These are phyloP conservation scores for Agrocybe pediades DNA, from an alignment of 768 basidiomycete species.

Conservation along the genomic window DNA sequence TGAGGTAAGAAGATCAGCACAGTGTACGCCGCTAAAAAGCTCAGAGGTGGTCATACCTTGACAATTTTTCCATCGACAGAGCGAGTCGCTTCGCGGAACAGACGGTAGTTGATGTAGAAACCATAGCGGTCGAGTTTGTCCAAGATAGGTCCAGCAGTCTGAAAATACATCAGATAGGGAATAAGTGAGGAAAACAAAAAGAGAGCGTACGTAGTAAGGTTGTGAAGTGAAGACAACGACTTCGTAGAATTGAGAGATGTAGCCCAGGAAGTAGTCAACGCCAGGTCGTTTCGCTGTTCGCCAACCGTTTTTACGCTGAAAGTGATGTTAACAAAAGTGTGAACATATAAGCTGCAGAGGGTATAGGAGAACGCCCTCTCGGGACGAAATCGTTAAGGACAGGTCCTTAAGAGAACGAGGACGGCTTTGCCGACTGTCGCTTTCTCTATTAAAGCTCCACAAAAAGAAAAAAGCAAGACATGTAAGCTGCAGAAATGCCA, in stretches of 20 bases:
- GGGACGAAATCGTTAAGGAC: too few relatives aligned
- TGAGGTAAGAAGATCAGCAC: constrained; percentile 24
- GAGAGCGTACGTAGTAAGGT: constrained; percentile 74
- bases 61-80: constrained; percentile 81
- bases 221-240: constrained; percentile 95
- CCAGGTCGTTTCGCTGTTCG: constrained; percentile 97
- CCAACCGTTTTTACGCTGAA: constrained; percentile 91
- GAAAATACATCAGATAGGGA: constrained; percentile 4
- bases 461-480: background rate
- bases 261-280: constrained; percentile 96
- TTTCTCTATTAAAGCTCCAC: too few relatives aligned
- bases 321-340: background rate
- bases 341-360: too few relatives aligned
- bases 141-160: constrained; percentile 88
- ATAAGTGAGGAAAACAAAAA: background rate
- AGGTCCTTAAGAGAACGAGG: too few relatives aligned
- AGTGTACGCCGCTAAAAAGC: too few relatives aligned
- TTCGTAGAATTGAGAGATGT: constrained; percentile 98
- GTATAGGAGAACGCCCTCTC: too few relatives aligned
- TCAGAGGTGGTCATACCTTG: constrained; percentile 55
- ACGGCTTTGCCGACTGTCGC: too few relatives aligned
- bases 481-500: background rate
- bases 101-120: constrained; percentile 84
- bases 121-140: constrained; percentile 95
- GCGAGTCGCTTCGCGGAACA: constrained; percentile 93